Percentiles rank a stretch among this genome's conserved stretches.
phyloP scores from a whole-genome alignment of 768 basidiomycete genomes.

The Amanita rimosa region DNA sequence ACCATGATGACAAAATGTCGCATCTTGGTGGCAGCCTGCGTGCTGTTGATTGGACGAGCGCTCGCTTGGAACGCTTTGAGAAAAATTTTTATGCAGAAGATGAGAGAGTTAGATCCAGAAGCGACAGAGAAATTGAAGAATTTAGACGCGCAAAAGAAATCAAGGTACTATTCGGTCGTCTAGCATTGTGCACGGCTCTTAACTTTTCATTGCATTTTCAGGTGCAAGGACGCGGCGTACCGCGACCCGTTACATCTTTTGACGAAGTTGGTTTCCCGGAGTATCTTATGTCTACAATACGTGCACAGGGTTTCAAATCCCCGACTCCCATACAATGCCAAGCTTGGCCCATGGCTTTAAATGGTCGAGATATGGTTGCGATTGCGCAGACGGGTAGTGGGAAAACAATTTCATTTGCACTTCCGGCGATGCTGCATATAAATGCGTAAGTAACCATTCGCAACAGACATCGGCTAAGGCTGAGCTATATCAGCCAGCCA shows the following conservation, averaged over 20 bases:
- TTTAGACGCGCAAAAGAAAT: constrained; percentile 82
- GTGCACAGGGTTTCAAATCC: constrained; percentile 80
- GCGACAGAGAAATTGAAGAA: constrained; percentile 81
- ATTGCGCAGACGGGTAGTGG: constrained; percentile 98
- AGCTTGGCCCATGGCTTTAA: constrained; percentile 98
- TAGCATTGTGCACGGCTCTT: neutral
- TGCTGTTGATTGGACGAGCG: constrained; percentile 72
- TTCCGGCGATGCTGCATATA: constrained; percentile 99
- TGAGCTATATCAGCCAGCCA: constrained; percentile 54
- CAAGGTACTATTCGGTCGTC: constrained; percentile 35
- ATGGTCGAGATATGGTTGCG: constrained; percentile 88
- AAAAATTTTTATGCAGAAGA: constrained; percentile 98
- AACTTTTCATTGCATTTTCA: constrained; percentile 16
- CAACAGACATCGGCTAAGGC: neutral
- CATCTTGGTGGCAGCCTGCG: constrained; percentile 75
- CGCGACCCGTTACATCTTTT: constrained; percentile 83
- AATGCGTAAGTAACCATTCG: constrained; percentile 67
- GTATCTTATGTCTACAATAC: constrained; percentile 89
- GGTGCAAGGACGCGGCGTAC: constrained; percentile 83
- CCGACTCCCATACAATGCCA: constrained; percentile 98
- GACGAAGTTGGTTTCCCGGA: constrained; percentile 96
- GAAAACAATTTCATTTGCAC: constrained; percentile 96
- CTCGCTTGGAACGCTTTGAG: constrained; percentile 78
- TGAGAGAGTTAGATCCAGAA: constrained; percentile 64
- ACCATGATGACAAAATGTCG: constrained; percentile 62